Conservation (phyloP, 345 rosid genomes). For the Salix purpurea region DNA sequence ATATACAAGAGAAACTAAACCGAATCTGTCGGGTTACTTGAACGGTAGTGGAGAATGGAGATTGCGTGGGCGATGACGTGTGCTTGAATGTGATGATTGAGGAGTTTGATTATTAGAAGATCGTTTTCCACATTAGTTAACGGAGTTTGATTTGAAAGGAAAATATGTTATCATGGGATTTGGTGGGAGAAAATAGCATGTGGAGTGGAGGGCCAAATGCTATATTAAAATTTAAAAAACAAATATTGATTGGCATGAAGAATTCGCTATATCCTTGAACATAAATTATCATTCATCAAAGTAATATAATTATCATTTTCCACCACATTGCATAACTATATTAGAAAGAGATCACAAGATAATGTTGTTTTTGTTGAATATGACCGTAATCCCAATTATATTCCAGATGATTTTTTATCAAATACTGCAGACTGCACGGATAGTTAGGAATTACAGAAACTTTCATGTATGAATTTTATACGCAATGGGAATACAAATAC, state of each 20-base stretch:
- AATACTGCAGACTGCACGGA: accelerated
- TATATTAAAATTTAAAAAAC: neutral
- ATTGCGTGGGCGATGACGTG: conserved; percentile 10
- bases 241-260: too few species aligned
- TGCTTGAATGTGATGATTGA: neutral
- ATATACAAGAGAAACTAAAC: neutral
- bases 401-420: too few species aligned
- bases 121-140: neutral
- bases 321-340: too few species aligned
- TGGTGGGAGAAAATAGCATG: conserved; percentile 15
- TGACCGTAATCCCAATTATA: too few species aligned
- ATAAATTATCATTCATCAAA: too few species aligned
- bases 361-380: too few species aligned
- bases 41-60: conserved; percentile 17
- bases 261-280: too few species aligned
- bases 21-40: neutral
- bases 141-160: neutral
- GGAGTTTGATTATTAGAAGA: neutral
- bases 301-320: too few species aligned
- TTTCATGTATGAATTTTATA: too few species aligned
- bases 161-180: neutral
- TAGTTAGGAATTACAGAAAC: too few species aligned
- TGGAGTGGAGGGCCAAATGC: conserved; percentile 12
- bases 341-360: too few species aligned
- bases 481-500: too few species aligned